Conservation (phyloP, 768 basidiomycete genomes). For the Mycena galopus region DNA sequence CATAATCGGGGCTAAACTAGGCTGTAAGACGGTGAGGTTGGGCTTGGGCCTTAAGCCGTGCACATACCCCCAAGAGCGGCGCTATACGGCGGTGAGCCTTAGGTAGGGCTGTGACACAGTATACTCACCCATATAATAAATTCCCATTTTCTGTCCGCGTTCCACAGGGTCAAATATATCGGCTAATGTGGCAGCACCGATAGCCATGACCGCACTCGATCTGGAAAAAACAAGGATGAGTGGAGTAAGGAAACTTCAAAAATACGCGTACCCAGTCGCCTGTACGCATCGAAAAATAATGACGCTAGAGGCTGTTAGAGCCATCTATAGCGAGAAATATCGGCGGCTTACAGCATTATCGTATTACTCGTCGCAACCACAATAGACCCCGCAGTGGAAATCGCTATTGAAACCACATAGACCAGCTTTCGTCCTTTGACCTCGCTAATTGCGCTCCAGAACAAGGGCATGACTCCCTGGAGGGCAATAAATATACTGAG, state of each 20-base stretch:
- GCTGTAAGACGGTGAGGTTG: neutral
- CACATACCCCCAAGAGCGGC: slow-evolving; percentile 75
- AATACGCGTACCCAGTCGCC: slow-evolving; percentile 65
- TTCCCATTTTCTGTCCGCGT: slow-evolving; percentile 84
- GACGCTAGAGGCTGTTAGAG: slow-evolving; percentile 45
- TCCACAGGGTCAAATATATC: slow-evolving; percentile 84
- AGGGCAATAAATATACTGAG: slow-evolving; percentile 80
- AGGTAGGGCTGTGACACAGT: too few species aligned
- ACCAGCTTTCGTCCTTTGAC: slow-evolving; percentile 82
- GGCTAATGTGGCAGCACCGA: slow-evolving; percentile 81
- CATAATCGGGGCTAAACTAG: slow-evolving; percentile 74
- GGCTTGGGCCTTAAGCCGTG: neutral
- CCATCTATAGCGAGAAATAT: neutral
- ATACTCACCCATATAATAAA: slow-evolving; percentile 68
- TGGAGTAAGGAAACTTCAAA: neutral
- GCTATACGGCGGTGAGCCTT: slow-evolving; percentile 45
- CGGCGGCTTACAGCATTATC: slow-evolving; percentile 58
- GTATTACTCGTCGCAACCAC: slow-evolving; percentile 68
- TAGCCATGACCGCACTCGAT: slow-evolving; percentile 74
- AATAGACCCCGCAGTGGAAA: slow-evolving; percentile 70
- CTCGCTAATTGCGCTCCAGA: slow-evolving; percentile 81
- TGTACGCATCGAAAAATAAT: slow-evolving; percentile 81
- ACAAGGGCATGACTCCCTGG: slow-evolving; percentile 75
- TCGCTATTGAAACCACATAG: slow-evolving; percentile 63
- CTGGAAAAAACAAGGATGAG: slow-evolving; percentile 50